Conservation (phyloP, 2,329 filamentous ascomycete species). For the Fusarium caatingaense region DNA sequence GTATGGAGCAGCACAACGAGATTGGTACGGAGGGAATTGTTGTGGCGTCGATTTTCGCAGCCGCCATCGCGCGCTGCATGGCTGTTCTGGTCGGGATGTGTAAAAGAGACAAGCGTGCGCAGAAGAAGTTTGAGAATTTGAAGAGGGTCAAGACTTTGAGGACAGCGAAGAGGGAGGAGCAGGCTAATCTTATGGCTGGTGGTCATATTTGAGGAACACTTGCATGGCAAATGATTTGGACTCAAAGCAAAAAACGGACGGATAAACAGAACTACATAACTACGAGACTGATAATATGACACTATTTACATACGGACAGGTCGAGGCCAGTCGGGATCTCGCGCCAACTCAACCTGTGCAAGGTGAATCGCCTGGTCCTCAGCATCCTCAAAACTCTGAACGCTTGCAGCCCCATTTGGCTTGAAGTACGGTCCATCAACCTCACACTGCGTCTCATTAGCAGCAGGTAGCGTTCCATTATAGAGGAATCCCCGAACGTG, state of each 20-base stretch:
- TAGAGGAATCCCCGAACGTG: slow-evolving; percentile 53
- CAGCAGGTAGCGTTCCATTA: slow-evolving; percentile 53
- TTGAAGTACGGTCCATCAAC: slow-evolving; percentile 55
- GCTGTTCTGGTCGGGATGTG: slow-evolving; percentile 6
- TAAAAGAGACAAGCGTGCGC: slow-evolving; percentile 1
- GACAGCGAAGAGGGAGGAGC: slow-evolving; percentile 2
- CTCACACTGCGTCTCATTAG: slow-evolving; percentile 51
- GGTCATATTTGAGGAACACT: neutral
- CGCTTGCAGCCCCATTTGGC: slow-evolving; percentile 3
- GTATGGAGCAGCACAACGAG: slow-evolving; percentile 13
- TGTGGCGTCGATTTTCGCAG: slow-evolving; percentile 4
- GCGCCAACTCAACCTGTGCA: slow-evolving; percentile 33
- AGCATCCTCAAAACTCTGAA: slow-evolving; percentile 5
- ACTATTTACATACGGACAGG: neutral
- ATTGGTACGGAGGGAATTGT: slow-evolving; percentile 20
- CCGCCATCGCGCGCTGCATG: slow-evolving; percentile 8
- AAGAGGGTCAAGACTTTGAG: slow-evolving; percentile 10
- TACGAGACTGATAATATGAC: neutral
- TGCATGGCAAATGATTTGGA: neutral
- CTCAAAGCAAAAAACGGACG: neutral
- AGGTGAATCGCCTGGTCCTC: slow-evolving; percentile 36
- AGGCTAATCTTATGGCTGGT: slow-evolving; percentile 3
- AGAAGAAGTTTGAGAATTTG: slow-evolving; percentile 10
- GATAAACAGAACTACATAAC: neutral
- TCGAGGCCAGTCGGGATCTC: slow-evolving; percentile 28